phyloP scores from a whole-genome alignment of 2,329 filamentous ascomycete species.

The Penicillium brasilianum region DNA sequence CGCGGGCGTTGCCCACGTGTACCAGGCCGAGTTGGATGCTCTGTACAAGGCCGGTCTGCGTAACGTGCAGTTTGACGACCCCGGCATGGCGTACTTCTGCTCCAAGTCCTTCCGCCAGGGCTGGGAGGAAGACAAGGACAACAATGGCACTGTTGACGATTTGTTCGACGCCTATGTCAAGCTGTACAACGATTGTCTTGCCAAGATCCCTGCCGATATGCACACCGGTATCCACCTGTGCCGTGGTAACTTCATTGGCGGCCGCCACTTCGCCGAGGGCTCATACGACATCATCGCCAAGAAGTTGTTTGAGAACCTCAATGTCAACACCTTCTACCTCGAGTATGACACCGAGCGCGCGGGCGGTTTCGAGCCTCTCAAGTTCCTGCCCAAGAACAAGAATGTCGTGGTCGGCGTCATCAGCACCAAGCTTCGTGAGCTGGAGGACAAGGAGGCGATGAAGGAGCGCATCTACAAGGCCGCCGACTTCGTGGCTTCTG shows the following conservation, averaged over 20 bases:
- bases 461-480: constrained; percentile 64
- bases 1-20: constrained; percentile 67
- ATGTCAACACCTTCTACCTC: constrained; percentile 70
- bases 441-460: constrained; percentile 68
- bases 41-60: constrained; percentile 67
- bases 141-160: constrained; percentile 70
- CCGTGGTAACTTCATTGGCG: constrained; percentile 67
- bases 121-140: constrained; percentile 70
- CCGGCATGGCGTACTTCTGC: constrained; percentile 74
- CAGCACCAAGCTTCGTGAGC: constrained; percentile 65
- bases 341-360: constrained; percentile 71
- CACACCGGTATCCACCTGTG: constrained; percentile 79
- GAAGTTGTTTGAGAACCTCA: constrained; percentile 67
- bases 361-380: constrained; percentile 69
- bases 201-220: constrained; percentile 68
- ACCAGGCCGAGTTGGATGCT: constrained; percentile 64
- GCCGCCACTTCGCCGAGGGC: constrained; percentile 68
- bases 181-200: constrained; percentile 74
- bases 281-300: constrained; percentile 70
- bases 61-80: constrained; percentile 71
- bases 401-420: constrained; percentile 68
- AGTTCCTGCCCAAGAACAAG: constrained; percentile 64
- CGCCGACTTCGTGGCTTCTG: constrained; percentile 71
- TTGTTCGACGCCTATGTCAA: constrained; percentile 76
- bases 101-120: constrained; percentile 72